Percentiles rank a stretch among this genome's conserved stretches.
Evolutionary conservation across 1,139 yeast species (phyloP).

Genomic region (Scheffersomyces stambukii): DNA sequence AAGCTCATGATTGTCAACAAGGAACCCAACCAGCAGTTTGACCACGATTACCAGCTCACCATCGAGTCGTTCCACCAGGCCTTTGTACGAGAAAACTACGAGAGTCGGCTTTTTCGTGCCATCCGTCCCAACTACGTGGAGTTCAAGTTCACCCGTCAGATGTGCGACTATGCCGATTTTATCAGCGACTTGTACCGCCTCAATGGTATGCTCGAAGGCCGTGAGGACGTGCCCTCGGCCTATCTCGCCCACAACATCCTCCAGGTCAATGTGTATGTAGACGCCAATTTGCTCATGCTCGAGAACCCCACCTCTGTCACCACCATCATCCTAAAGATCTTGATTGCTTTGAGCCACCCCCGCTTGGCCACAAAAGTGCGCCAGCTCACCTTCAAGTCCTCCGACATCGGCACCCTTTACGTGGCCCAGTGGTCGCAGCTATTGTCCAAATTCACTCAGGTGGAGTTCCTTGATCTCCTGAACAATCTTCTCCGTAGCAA

Average conservation of each 20-base stretch:
- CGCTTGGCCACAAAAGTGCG: slow-evolving; percentile 17
- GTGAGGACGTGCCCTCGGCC: slow-evolving; percentile 6
- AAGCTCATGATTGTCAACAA: slow-evolving; percentile 15
- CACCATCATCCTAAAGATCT: slow-evolving; percentile 10
- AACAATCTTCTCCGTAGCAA: slow-evolving; percentile 23
- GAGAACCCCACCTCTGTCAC: slow-evolving; percentile 13
- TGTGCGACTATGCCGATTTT: slow-evolving; percentile 26
- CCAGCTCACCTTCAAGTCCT: slow-evolving; percentile 22
- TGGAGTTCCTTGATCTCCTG: slow-evolving; percentile 22
- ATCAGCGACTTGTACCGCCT: slow-evolving; percentile 22
- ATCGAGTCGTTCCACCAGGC: slow-evolving; percentile 8
- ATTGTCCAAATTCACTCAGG: slow-evolving; percentile 20
- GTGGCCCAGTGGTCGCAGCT: slow-evolving; percentile 31
- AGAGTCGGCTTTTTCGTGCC: slow-evolving; percentile 13
- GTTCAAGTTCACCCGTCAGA: slow-evolving; percentile 24
- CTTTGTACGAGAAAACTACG: slow-evolving; percentile 6
- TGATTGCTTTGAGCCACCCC: slow-evolving; percentile 9
- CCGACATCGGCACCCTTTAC: slow-evolving; percentile 37
- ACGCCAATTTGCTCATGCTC: slow-evolving; percentile 22
- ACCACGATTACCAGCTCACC: slow-evolving; percentile 10
- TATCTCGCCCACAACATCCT: slow-evolving; percentile 17
- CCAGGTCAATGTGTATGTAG: slow-evolving; percentile 22
- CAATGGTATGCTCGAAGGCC: slow-evolving; percentile 17
- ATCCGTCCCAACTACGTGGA: slow-evolving; percentile 24
- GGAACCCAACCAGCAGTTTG: slow-evolving; percentile 7